These are phyloP conservation scores for Fusarium tupiense DNA, from an alignment of 2,329 filamentous ascomycete species.

Conservation along the genomic window DNA sequence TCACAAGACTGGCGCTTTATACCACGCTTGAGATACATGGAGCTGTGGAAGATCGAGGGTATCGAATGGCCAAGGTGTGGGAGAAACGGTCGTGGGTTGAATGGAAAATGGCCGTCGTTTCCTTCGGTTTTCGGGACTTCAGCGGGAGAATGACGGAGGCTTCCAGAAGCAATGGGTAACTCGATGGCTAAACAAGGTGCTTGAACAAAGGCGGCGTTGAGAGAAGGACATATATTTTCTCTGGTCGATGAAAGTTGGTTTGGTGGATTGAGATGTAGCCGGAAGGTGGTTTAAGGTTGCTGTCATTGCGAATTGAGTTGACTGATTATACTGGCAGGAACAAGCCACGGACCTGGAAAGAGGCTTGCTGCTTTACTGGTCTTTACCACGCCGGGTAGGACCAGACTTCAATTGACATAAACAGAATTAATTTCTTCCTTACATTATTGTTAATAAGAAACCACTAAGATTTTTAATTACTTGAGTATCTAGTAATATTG, in stretches of 20 bases:
- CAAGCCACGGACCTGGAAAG: too few species aligned
- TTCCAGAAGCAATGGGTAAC: neutral
- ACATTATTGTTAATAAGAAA: too few species aligned
- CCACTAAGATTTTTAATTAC: fast-evolving
- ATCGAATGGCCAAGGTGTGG: neutral
- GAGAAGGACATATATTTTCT: neutral
- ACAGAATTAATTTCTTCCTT: neutral
- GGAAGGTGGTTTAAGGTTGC: too few species aligned
- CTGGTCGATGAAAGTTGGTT: neutral
- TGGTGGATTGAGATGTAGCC: neutral
- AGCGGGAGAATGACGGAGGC: neutral
- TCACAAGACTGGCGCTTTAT: neutral
- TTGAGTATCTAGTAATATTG: neutral
- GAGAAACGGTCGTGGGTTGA: neutral
- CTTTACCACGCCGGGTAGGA: neutral
- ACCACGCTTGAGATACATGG: neutral
- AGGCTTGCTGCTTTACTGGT: too few species aligned
- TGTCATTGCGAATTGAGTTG: too few species aligned
- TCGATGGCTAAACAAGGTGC: neutral
- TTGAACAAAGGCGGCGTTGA: neutral
- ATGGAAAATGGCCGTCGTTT: neutral
- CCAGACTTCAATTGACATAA: neutral
- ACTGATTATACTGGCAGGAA: too few species aligned
- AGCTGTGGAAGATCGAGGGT: neutral
- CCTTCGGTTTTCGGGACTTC: neutral